Percentiles rank a stretch among this genome's conserved stretches.
phyloP scores from a whole-genome alignment of 257 asterid species.

The Paulownia fortunei region DNA sequence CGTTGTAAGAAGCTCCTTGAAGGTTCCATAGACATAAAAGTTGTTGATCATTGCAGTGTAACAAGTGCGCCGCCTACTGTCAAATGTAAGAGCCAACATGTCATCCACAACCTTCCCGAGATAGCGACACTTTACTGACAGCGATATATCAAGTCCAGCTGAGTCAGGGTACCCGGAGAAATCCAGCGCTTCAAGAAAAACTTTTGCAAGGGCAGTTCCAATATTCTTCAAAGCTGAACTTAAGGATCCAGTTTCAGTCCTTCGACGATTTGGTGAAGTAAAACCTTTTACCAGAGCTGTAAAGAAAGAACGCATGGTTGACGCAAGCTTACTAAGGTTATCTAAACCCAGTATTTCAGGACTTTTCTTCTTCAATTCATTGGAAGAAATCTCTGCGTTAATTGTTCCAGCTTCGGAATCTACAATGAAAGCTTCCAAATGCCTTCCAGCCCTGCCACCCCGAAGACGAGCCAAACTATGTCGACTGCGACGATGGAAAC shows the following conservation, averaged over 20 bases:
- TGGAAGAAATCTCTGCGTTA: constrained; percentile 59
- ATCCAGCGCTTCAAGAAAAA: constrained; percentile 85
- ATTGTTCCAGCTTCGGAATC: constrained; percentile 70
- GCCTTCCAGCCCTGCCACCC: constrained; percentile 83
- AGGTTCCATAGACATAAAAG: constrained; percentile 93
- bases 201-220: constrained; percentile 91
- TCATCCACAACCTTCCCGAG: constrained; percentile 97
- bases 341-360: constrained; percentile 80
- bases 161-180: constrained; percentile 83
- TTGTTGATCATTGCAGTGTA: constrained; percentile 85
- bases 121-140: constrained; percentile 93
- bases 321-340: constrained; percentile 76
- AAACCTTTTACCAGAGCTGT: constrained; percentile 93
- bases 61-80: constrained; percentile 83
- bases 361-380: constrained; percentile 77
- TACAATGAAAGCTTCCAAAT: constrained; percentile 83
- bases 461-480: constrained; percentile 88
- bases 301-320: constrained; percentile 80
- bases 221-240: constrained; percentile 86
- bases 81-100: constrained; percentile 85
- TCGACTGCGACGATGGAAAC: constrained; percentile 83
- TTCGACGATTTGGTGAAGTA: constrained; percentile 87
- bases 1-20: constrained; percentile 94
- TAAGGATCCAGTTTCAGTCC: constrained; percentile 83
- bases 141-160: constrained; percentile 62